These are phyloP conservation scores for Curvularia verruculosa DNA, from an alignment of 2,329 filamentous ascomycete species.

Conservation along the genomic window DNA sequence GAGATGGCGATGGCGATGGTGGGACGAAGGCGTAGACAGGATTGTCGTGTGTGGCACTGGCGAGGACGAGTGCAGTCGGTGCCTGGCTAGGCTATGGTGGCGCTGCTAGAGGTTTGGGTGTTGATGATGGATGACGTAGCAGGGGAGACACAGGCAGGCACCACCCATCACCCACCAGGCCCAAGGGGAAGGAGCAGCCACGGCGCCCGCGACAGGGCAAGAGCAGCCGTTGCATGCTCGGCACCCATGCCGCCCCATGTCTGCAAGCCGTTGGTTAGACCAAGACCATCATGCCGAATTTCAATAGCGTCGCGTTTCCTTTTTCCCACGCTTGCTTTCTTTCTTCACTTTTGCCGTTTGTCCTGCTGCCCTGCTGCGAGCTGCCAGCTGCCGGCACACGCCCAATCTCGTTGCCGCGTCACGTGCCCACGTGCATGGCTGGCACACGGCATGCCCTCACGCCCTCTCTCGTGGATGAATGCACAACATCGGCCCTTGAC, in stretches of 20 bases:
- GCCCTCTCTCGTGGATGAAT: no score
- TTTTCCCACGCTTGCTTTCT: background rate
- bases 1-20: background rate
- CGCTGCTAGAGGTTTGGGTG: background rate
- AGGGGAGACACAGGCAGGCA: background rate
- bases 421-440: background rate
- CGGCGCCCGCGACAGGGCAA: background rate
- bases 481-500: no score
- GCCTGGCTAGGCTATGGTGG: background rate
- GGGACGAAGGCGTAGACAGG: constrained; percentile 8
- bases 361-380: background rate
- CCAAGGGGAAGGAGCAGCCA: background rate
- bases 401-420: constrained; percentile 4
- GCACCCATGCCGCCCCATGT: no score
- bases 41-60: background rate
- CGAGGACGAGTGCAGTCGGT: background rate
- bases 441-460: no score
- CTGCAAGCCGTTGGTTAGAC: background rate
- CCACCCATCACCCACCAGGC: no score
- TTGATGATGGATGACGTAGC: constrained; percentile 7
- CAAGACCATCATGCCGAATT: background rate
- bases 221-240: background rate
- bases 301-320: background rate
- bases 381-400: background rate
- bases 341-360: background rate